A percentile compares a stretch with the other conserved stretches of the same genome.
Conservation (phyloP, 352 stramenopile genomes). For the Peronosclerospora sorghi region DNA sequence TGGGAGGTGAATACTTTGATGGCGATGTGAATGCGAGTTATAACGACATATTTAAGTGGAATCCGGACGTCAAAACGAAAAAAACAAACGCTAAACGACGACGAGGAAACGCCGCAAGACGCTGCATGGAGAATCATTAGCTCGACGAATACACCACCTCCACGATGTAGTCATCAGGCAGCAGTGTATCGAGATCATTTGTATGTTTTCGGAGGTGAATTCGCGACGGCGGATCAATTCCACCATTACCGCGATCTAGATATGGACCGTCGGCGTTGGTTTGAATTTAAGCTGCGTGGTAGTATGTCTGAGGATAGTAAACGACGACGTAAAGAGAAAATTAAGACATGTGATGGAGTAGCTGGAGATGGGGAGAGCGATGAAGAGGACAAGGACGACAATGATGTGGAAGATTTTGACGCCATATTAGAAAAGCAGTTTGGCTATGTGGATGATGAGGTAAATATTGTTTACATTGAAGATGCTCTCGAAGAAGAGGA, state of each 20-base stretch:
- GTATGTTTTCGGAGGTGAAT: conserved; percentile 98
- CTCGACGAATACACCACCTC: conserved; percentile 78
- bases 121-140: conserved; percentile 85
- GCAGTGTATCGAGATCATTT: conserved; percentile 91
- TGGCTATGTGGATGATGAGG: no score
- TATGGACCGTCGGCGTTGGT: conserved; percentile 93
- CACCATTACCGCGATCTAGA: conserved; percentile 95
- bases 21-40: no score
- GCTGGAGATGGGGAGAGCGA: conserved; percentile 31
- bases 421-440: no score
- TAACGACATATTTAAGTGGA: conserved; percentile 94
- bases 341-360: conserved; percentile 28
- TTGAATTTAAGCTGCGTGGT: conserved; percentile 81
- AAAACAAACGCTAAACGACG: conserved; percentile 7
- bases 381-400: no score
- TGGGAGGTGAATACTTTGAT: no score
- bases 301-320: conserved; percentile 69
- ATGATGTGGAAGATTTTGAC: no score
- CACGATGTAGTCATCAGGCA: no score
- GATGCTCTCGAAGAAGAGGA: no score
- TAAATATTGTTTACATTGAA: no score
- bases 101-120: conserved; percentile 13
- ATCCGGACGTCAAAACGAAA: conserved; percentile 41
- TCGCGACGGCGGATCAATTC: conserved; percentile 96
- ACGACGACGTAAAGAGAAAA: conserved; percentile 53